Base-by-base conservation (phyloP, 805 yeast species). In the Hanseniaspora mollemarum region DNA sequence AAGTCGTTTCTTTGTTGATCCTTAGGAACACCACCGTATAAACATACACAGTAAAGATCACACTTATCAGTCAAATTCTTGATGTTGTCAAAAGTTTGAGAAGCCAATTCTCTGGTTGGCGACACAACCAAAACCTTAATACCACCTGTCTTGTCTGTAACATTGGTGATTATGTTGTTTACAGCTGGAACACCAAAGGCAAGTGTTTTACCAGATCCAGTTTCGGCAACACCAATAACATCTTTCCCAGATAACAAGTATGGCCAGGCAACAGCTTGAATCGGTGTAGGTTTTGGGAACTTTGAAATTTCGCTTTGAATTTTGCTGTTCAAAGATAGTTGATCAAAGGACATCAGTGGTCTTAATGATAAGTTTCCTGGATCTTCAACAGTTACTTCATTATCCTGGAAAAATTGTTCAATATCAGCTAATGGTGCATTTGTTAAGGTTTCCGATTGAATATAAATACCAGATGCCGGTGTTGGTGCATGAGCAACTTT, bases 141-240 rank as follows among this genome's bases (percentile, higher is more conserved):
- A 18, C 82, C 82, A 33, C 66, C 67, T 33, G 55, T 50, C 22
- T 55, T 56, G n/a, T 46, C 53, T 29, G 48, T 52, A 9, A 56
- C 55, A 25, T 62, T 64, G 0, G 65, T 64, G 43, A 71, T 59
- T 43, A 90, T 69, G 55, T 80, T 79, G 61, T 86, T 74, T 49
- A 90, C 75, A n/a, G 96, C 96, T 43, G 99, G 98, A 29, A 92
- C 92, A 64, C 96, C 95, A 64, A 90, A 92, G 0, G 96, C 97
- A 68, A 90, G 82, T 0, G 98, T 90, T 67, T 90, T 90, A 62
- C 98, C 98, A 0, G 96, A 86, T 35, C 98, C 98, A 2, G 98
- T 90, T 69, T 90, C 96, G 13, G 98, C 98, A 56, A 90, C 95
- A 65, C 97, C 98, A 57, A 90, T 77, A 24, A 88, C 94, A 63